Conservation (phyloP, 208 protist species). For the Trypanosomatidae sp. region DNA sequence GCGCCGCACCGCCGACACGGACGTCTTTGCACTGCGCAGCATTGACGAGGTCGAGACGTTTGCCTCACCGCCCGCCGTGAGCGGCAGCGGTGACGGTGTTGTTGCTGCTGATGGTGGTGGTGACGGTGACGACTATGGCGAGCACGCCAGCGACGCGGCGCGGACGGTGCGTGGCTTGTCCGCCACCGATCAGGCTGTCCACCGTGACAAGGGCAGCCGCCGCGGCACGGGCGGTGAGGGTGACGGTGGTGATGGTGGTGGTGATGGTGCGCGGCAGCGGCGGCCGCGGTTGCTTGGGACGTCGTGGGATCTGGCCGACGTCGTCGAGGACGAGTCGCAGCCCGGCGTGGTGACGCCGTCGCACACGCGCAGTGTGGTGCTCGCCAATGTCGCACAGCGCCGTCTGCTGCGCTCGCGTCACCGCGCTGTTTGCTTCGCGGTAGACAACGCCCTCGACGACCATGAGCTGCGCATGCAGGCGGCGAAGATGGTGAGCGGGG, state of each 20-base stretch:
- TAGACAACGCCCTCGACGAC: slow-evolving; percentile 28
- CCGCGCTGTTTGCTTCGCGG: slow-evolving; percentile 38
- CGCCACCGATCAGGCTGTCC: background rate
- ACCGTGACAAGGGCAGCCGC: background rate
- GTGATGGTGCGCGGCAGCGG: slow-evolving; percentile 2
- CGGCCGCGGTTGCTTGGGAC: too few species aligned
- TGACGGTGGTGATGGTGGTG: slow-evolving; percentile 1
- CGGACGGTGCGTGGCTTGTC: too few species aligned
- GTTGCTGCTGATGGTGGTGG: slow-evolving; percentile 1
- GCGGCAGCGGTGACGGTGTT: background rate
- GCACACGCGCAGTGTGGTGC: slow-evolving; percentile 45
- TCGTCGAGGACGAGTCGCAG: slow-evolving; percentile 33
- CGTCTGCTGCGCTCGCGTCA: slow-evolving; percentile 20
- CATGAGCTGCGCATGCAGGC: slow-evolving; percentile 43
- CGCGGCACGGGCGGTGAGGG: slow-evolving; percentile 6
- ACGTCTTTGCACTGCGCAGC: slow-evolving; percentile 47
- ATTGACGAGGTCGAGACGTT: slow-evolving; percentile 56
- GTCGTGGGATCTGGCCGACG: slow-evolving; percentile 11
- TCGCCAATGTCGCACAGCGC: slow-evolving; percentile 21
- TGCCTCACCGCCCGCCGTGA: background rate
- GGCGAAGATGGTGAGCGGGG: slow-evolving; percentile 31
- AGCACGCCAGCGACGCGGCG: slow-evolving; percentile 5
- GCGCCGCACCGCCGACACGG: slow-evolving; percentile 45
- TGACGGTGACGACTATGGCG: too few species aligned
- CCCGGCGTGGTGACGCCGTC: slow-evolving; percentile 41